Evolutionary conservation across 495 filamentous ascomycete species (phyloP).

Genomic region (Coniosporium apollinis): DNA sequence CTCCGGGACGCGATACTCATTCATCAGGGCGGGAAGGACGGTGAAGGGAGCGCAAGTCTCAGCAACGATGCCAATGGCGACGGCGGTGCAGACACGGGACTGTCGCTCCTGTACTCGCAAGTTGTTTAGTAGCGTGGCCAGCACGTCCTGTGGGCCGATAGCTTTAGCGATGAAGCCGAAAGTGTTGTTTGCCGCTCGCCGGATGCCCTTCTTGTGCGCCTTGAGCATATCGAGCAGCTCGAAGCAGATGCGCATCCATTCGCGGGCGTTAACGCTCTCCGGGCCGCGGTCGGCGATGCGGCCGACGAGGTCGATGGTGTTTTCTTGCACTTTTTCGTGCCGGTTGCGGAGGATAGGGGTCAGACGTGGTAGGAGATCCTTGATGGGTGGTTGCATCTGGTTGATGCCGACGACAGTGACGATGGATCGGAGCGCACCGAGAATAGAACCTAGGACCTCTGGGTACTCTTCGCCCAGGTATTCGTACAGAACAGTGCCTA

Average conservation of each 20-base stretch:
- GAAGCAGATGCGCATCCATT: slow-evolving; percentile 99
- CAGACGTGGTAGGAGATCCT: slow-evolving; percentile 83
- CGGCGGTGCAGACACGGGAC: slow-evolving; percentile 93
- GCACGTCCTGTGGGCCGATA: slow-evolving; percentile 93
- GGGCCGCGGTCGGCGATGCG: slow-evolving; percentile 96
- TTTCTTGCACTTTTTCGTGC: slow-evolving; percentile 99
- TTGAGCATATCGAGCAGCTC: slow-evolving; percentile 99
- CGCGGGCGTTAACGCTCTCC: slow-evolving; percentile 86
- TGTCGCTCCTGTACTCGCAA: slow-evolving; percentile 94
- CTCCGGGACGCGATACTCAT: slow-evolving; percentile 97
- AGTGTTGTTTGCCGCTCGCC: slow-evolving; percentile 97
- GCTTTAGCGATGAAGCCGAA: slow-evolving; percentile 99
- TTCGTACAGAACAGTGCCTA: slow-evolving; percentile 93
- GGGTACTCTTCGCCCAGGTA: slow-evolving; percentile 98
- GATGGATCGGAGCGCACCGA: slow-evolving; percentile 87
- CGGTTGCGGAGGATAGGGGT: slow-evolving; percentile 95
- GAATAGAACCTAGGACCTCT: slow-evolving; percentile 90
- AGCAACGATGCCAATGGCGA: slow-evolving; percentile 98
- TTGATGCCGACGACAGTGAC: slow-evolving; percentile 97
- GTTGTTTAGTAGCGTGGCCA: slow-evolving; percentile 92
- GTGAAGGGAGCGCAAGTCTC: slow-evolving; percentile 99
- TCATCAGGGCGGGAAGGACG: slow-evolving; percentile 97
- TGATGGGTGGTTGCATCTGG: slow-evolving; percentile 98
- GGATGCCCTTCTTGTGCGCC: slow-evolving; percentile 97
- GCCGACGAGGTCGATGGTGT: slow-evolving; percentile 97